Conservation (phyloP, 176 grass and related monocot species). For the Tillandsia leiboldiana region DNA sequence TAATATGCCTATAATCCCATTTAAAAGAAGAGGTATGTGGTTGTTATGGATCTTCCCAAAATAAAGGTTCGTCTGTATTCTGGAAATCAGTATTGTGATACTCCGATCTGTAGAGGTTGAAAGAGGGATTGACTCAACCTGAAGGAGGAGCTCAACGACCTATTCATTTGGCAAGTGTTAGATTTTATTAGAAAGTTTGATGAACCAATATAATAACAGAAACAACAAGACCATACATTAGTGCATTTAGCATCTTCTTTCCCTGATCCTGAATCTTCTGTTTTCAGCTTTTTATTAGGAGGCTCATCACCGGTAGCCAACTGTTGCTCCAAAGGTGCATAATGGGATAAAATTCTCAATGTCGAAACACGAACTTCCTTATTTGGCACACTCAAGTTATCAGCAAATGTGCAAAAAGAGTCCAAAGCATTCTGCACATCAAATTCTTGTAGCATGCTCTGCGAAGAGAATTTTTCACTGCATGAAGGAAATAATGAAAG, state of each 20-base stretch:
- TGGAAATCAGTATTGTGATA: slow-evolving; percentile 51
- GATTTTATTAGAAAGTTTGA: not conserved
- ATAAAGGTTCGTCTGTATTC: slow-evolving; percentile 63
- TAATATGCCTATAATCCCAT: slow-evolving; percentile 74
- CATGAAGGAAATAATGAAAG: not conserved
- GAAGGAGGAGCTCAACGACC: slow-evolving; percentile 65
- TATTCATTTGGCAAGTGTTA: slow-evolving; percentile 22
- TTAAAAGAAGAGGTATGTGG: slow-evolving; percentile 68
- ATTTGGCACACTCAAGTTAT: slow-evolving; percentile 66
- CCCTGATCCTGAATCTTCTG: slow-evolving; percentile 41
- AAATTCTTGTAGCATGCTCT: slow-evolving; percentile 19
- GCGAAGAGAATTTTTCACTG: slow-evolving; percentile 12
- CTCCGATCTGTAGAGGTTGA: slow-evolving; percentile 67
- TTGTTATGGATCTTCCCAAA: slow-evolving; percentile 46
- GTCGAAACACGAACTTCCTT: slow-evolving; percentile 60
- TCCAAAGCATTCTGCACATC: slow-evolving; percentile 36
- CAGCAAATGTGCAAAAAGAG: slow-evolving; percentile 35
- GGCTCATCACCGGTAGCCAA: slow-evolving; percentile 35
- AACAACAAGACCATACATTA: slow-evolving; percentile 48
- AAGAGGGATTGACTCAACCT: slow-evolving; percentile 61
- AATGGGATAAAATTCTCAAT: slow-evolving; percentile 77
- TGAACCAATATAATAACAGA: slow-evolving; percentile 1
- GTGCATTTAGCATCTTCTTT: slow-evolving; percentile 35
- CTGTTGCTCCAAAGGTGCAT: slow-evolving; percentile 36
- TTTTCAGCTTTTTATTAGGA: slow-evolving; percentile 59